These are phyloP conservation scores for Sporothrix curviconia DNA, from an alignment of 2,329 filamentous ascomycete species.

Conservation along the genomic window DNA sequence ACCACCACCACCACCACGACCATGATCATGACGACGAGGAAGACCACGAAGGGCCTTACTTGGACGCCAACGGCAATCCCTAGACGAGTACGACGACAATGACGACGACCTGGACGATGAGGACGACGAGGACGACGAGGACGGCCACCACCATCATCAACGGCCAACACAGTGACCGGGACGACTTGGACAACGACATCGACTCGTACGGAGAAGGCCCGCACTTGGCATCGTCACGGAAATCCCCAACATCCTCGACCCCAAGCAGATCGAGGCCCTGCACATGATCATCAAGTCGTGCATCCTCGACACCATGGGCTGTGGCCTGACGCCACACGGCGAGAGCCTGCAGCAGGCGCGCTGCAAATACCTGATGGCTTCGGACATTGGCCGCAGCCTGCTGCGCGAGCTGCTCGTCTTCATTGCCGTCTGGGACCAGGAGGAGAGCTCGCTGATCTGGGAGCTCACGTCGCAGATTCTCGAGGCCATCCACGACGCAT, in stretches of 20 bases:
- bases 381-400: slow-evolving; percentile 85
- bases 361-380: slow-evolving; percentile 80
- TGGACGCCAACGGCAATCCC: slow-evolving; percentile 30
- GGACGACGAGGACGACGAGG: slow-evolving; percentile 23
- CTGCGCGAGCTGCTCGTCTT: slow-evolving; percentile 89
- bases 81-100: slow-evolving; percentile 26
- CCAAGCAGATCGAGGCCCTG: slow-evolving; percentile 89
- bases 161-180: slow-evolving; percentile 29
- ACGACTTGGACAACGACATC: slow-evolving; percentile 64
- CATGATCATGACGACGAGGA: slow-evolving; percentile 21
- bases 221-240: slow-evolving; percentile 81
- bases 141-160: slow-evolving; percentile 17
- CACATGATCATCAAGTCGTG: slow-evolving; percentile 97
- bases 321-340: slow-evolving; percentile 57
- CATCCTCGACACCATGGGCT: slow-evolving; percentile 75
- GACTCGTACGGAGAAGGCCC: slow-evolving; percentile 75
- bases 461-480: slow-evolving; percentile 95
- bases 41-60: slow-evolving; percentile 23
- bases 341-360: slow-evolving; percentile 86
- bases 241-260: slow-evolving; percentile 87
- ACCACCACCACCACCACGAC: slow-evolving; percentile 21
- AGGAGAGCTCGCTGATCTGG: slow-evolving; percentile 89
- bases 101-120: slow-evolving; percentile 20
- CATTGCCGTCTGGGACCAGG: slow-evolving; percentile 93
- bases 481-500: slow-evolving; percentile 83